These are phyloP conservation scores for Pachyrhizus erosus DNA, from an alignment of 306 rosid species.

Conservation along the genomic window DNA sequence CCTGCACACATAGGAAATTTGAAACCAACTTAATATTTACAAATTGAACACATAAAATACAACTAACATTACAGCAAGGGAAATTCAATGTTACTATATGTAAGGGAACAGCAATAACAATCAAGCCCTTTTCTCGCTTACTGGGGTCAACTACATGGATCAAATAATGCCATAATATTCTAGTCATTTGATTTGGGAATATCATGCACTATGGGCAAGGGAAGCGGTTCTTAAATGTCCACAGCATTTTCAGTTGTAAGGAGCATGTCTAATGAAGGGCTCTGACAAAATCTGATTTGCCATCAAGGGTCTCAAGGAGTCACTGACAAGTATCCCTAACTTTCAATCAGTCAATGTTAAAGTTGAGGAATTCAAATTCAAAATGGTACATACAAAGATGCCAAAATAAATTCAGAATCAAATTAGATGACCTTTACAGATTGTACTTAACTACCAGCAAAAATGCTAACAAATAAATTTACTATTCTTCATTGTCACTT, in stretches of 20 bases:
- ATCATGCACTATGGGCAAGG: background rate
- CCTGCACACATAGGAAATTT: conserved; percentile 61
- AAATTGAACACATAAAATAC: conserved; percentile 29
- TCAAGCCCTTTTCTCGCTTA: background rate
- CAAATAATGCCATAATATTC: background rate
- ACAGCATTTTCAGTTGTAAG: conserved; percentile 3
- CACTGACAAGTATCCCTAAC: conserved; percentile 17
- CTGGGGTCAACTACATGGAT: background rate
- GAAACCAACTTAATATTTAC: conserved; percentile 28
- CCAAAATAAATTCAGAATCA: conserved; percentile 32
- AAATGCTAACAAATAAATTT: background rate
- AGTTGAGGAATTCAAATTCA: conserved; percentile 13
- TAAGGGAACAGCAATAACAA: conserved; percentile 18
- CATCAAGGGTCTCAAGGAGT: conserved; percentile 19
- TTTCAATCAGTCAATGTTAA: conserved; percentile 2
- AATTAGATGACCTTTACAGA: conserved; percentile 14
- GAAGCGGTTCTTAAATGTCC: background rate
- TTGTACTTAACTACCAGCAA: background rate
- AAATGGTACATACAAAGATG: conserved; percentile 1
- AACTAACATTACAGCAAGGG: conserved; percentile 24
- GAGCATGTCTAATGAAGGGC: background rate
- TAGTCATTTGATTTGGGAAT: too few species aligned
- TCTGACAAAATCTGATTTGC: conserved; percentile 9
- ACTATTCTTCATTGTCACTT: background rate
- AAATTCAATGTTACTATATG: conserved; percentile 13